These are phyloP conservation scores for Cocos nucifera DNA, from an alignment of 176 grass and related monocot species.

Conservation along the genomic window DNA sequence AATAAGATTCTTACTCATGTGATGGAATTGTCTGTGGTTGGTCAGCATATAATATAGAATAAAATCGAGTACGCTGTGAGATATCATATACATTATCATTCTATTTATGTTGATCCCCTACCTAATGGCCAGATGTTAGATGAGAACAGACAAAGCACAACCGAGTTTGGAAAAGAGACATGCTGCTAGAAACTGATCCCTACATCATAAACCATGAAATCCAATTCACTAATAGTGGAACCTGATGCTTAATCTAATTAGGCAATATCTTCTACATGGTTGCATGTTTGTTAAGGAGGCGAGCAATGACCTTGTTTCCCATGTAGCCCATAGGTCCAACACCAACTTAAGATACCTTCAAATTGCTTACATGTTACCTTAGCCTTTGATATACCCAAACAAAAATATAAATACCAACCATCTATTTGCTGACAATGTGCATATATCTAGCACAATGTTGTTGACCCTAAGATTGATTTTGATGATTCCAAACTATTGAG, in stretches of 20 bases:
- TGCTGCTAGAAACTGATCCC: constrained; percentile 56
- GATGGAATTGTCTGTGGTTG: constrained; percentile 43
- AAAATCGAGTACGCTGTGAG: constrained; percentile 42
- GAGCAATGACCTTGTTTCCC: constrained; percentile 54
- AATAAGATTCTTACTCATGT: constrained; percentile 34
- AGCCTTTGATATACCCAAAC: constrained; percentile 51
- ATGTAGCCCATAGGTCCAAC: constrained; percentile 66
- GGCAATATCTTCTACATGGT: too few relatives aligned
- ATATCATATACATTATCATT: constrained; percentile 49
- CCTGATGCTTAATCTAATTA: too few relatives aligned
- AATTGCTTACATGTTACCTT: constrained; percentile 39
- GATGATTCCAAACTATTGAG: too few relatives aligned
- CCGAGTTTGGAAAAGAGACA: constrained; percentile 55
- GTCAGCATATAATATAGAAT: constrained; percentile 27
- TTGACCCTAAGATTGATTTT: too few relatives aligned
- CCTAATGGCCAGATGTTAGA: constrained; percentile 55
- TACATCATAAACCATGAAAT: constrained; percentile 13
- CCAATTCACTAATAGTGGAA: too few relatives aligned
- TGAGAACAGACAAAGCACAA: constrained; percentile 74
- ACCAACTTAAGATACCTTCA: constrained; percentile 55
- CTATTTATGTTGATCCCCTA: constrained; percentile 39
- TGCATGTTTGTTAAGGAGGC: neutral
- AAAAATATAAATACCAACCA: constrained; percentile 67
- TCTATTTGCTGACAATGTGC: constrained; percentile 53
- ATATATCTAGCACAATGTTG: constrained; percentile 22